Evolutionary conservation across 805 yeast species (phyloP), one percentile per base, ranked within the genome.

Genomic region (Alloascoidea africana): DNA sequence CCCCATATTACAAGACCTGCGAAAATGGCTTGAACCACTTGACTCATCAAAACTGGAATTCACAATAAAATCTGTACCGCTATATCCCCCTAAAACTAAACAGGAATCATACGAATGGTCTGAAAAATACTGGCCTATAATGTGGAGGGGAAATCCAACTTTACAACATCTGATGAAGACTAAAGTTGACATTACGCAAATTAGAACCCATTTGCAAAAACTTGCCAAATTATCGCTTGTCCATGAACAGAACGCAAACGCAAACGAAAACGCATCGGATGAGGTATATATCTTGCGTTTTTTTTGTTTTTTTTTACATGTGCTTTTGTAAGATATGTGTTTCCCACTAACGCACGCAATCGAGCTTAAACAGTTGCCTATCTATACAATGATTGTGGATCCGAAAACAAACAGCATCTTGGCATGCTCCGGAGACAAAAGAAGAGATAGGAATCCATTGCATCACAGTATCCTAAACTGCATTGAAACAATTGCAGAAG

Each of bases 101-200:
- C 85, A 77, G n/a, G 54, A 73, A 13, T 68, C 79, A 16, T 41
- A 55, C 1, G 59, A 62, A 33, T 87, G 96, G 96, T 68, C 86
- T 2, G 39, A 54, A 3, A 45, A 59, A 14, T 70, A 67, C 45
- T 89, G 97, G 98, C 97, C 97, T 0, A 58, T 84, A 38, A 66
- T 84, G 32, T 91, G 97, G 97, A 76, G 86, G 46, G 97, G 97
- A 0, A 85, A 87, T 50, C 93, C 94, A 0, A 65, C 75, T 46
- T 73, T 76, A 41, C 91, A 81, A 48, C 69, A 68, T 19, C 55
- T 84, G 32, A 73, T 77, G 18, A 73, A 70, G 16, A 38, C 47
- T 4, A 47, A 47, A 2, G 59, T 76, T 38, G 70, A 81, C 42
- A 60, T 72, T 37, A 58, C 46, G 0, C 51, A 51, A 17, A 74